Evolutionary conservation across 139 green algal species (phyloP).

Genomic region (Chlamydomonas sp.): DNA sequence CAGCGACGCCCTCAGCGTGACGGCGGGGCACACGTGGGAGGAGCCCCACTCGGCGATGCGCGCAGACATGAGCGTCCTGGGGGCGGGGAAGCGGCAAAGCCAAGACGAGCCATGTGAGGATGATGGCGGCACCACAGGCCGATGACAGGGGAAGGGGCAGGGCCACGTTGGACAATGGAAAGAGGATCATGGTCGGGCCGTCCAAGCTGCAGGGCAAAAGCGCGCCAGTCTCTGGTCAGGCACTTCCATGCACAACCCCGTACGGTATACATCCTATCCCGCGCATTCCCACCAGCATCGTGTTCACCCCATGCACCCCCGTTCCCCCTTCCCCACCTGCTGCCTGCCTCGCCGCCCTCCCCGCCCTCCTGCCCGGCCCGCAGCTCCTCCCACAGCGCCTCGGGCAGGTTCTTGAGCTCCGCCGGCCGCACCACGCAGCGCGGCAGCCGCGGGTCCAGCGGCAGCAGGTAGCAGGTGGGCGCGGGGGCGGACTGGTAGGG

Average conservation of each 20-base stretch:
- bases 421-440: constrained; percentile 48
- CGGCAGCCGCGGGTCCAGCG: constrained; percentile 77
- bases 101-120: background rate
- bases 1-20: constrained; percentile 21
- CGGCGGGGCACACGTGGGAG: background rate
- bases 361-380: background rate
- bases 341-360: background rate
- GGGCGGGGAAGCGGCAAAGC: background rate
- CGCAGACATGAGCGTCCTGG: constrained; percentile 53
- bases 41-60: constrained; percentile 48
- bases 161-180: no score
- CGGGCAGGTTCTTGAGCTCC: constrained; percentile 13
- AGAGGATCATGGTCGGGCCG: no score
- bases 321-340: background rate
- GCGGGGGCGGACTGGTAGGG: constrained; percentile 33
- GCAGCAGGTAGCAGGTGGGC: constrained; percentile 57
- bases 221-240: no score
- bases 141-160: no score
- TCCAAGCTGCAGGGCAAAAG: no score
- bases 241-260: no score
- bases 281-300: background rate
- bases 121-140: background rate
- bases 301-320: background rate
- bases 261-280: background rate
- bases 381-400: constrained; percentile 46